Evolutionary conservation across 257 asterid genomes (phyloP), one percentile per base, ranked within the genome.

Genomic region (Solanum chmielewskii): DNA sequence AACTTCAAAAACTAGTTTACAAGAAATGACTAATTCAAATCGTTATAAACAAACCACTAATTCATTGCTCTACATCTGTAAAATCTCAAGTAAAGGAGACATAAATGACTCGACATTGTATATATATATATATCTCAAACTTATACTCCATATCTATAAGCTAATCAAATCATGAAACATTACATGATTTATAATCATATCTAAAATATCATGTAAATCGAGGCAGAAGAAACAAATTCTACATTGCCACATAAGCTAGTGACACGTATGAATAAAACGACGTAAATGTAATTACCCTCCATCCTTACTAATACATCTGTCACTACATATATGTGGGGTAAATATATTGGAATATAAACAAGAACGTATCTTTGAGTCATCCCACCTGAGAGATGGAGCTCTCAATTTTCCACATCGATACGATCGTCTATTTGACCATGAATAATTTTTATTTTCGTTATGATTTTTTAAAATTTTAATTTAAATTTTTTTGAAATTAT

Each of bases 341-440:
- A 18, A 15, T 25, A 15, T 16, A 23, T 44, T 44, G 66, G 85
- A 7, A 73, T 21, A 70, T 52, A 69, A 83, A 88, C 21, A 84
- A 83, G 45, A 69, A 80, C 91, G 84, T 88, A 89, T 93, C 91
- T 89, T 88, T 76, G 94, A 94, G 94, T 91, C 95, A 89, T 92
- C 97, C 89, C 77, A 90, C 77, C 87, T 66, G 42, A 70, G 60
- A 88, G 23, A 85, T 82, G 91, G 91, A 89, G 88, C 90, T 91
- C 83, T 87, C 91, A 85, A 62, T 82, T 88, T 85, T 89, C 90
- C 92, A 83, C 89, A 90, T 91, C 90, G 29, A 33, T 49, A 25
- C 66, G 6, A 75, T 29, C 4, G 33, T 11, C 15, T 1, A 14
- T 62, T 23, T 62, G 31, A 62, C 4, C 9, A 64, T 25, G 9